Percentiles rank a stretch among this genome's conserved stretches.
Evolutionary conservation across 2,329 filamentous ascomycete species (phyloP).

Genomic region (Exutisphaerella laricina): DNA sequence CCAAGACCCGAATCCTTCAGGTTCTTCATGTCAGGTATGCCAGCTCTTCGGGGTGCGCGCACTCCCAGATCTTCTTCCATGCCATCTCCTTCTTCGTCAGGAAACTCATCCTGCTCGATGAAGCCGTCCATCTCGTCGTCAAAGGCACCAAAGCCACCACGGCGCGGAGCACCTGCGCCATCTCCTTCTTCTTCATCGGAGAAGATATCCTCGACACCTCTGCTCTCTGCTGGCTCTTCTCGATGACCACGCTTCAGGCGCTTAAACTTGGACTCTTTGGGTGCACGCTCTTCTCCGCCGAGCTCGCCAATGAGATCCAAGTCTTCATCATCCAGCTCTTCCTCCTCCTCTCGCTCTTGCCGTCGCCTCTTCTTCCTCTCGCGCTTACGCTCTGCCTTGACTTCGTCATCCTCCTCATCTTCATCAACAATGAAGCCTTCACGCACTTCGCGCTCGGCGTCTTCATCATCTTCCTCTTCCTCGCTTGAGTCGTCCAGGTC

Average conservation of each 20-base stretch:
- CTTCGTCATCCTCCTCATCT: slow-evolving; percentile 68
- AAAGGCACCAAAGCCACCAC: slow-evolving; percentile 43
- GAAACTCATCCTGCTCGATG: slow-evolving; percentile 92
- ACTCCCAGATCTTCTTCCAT: slow-evolving; percentile 84
- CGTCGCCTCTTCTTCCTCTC: slow-evolving; percentile 71
- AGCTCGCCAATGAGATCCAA: slow-evolving; percentile 87
- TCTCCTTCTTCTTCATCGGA: slow-evolving; percentile 73
- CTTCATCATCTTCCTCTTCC: slow-evolving; percentile 89
- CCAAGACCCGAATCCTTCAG: slow-evolving; percentile 64
- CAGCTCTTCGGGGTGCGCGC: slow-evolving; percentile 68
- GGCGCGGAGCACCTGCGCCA: slow-evolving; percentile 41
- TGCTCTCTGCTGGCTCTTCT: slow-evolving; percentile 60
- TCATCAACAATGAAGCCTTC: slow-evolving; percentile 97
- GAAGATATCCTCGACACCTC: slow-evolving; percentile 87
- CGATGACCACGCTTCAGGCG: slow-evolving; percentile 88
- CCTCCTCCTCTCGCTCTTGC: slow-evolving; percentile 78
- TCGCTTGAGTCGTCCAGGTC: slow-evolving; percentile 69
- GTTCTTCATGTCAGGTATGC: slow-evolving; percentile 65
- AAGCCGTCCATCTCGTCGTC: slow-evolving; percentile 85
- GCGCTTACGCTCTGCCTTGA: slow-evolving; percentile 50
- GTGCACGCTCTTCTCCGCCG: slow-evolving; percentile 62
- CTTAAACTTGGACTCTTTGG: slow-evolving; percentile 81
- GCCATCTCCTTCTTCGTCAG: slow-evolving; percentile 72
- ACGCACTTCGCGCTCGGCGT: slow-evolving; percentile 68
- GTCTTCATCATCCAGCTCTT: slow-evolving; percentile 86